phyloP scores from a whole-genome alignment of 495 filamentous ascomycete species.

The Xylaria intraflava region DNA sequence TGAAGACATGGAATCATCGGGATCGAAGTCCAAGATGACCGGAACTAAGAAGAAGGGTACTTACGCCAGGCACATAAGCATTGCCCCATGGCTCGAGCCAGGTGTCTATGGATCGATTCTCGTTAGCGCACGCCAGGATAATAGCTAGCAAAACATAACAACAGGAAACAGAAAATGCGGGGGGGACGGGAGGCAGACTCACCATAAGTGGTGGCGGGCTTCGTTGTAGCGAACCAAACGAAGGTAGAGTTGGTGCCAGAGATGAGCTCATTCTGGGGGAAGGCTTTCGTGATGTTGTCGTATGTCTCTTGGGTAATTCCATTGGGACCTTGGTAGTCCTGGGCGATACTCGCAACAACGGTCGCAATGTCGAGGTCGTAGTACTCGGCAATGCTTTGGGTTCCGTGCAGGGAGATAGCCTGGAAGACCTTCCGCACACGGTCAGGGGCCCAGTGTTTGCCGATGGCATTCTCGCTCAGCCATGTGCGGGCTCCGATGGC shows the following conservation, averaged over 20 bases:
- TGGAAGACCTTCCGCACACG: constrained; percentile 21
- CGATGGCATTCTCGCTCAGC: constrained; percentile 33
- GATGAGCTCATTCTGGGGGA: constrained; percentile 10
- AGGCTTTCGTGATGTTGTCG: constrained; percentile 8
- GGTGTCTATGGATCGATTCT: constrained; percentile 14
- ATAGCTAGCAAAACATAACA: neutral
- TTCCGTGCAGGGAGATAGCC: constrained; percentile 18
- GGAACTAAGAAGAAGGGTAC: neutral
- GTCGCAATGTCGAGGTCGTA: constrained; percentile 20
- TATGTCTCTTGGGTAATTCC: constrained; percentile 11
- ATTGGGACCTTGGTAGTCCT: constrained; percentile 15
- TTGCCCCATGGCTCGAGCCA: constrained; percentile 23
- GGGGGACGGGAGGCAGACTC: neutral
- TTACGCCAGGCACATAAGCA: constrained; percentile 13
- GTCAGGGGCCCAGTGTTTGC: constrained; percentile 10
- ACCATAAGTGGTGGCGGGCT: constrained; percentile 19
- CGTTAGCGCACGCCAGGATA: constrained; percentile 1
- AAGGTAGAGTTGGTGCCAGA: constrained; percentile 7
- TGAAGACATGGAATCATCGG: neutral
- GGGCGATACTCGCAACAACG: constrained; percentile 10
- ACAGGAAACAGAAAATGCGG: neutral
- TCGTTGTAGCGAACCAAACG: constrained; percentile 11
- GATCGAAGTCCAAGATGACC: no score
- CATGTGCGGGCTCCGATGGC: constrained; percentile 79
- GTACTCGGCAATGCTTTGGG: constrained; percentile 8